Base-by-base conservation (phyloP, 495 filamentous ascomycete genomes). In the Cercophora newfieldiana region DNA sequence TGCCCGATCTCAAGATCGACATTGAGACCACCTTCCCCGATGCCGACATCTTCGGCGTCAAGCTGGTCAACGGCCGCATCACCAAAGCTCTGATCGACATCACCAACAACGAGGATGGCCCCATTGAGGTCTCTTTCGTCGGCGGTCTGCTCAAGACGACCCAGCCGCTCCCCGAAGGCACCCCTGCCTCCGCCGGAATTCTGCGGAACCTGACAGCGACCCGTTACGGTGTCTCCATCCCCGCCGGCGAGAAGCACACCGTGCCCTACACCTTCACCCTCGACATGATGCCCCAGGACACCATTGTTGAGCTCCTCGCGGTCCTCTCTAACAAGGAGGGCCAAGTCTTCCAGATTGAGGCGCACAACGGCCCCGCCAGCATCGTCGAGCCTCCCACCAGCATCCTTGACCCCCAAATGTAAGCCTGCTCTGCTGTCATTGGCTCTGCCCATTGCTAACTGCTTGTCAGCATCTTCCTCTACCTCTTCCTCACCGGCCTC, bases 371-470 rank as follows among this genome's bases (percentile, higher is more conserved):
- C 74, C 90, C 91, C 31, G 93, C 97, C 66, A 90, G 83, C 79
- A 87, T 99, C 61, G 92, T 97, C 25, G 95, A 99, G 80, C 87
- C 93, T 1, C 93, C 96, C 66, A 92, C 89, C 66, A 94, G 89
- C 83, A 85, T 99, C 74, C 90, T 99, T 69, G 95, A 99, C 76
- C 95, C 95, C 61, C 94, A 97, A 75, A 94, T 97, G 94, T 97
- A 83, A 82, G 87, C 75, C 59, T 59, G 47, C 25, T 24, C n/a
- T 24, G 53, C 59, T 54, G 44, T 33, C 47, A 55, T 22, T 21
- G 2, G 6, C 29, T 50, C 65, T 60, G 21, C 66, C 68, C 65
- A n/a, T 7, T 3, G 31, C 71, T 83, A 68, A 83, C n/a, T 16
- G 58, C 7, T 58, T 22, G 7, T 21, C 66, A 96, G 94, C 71